Conservation (phyloP, 805 yeast genomes). For the Kurtzmaniella cleridarum region DNA sequence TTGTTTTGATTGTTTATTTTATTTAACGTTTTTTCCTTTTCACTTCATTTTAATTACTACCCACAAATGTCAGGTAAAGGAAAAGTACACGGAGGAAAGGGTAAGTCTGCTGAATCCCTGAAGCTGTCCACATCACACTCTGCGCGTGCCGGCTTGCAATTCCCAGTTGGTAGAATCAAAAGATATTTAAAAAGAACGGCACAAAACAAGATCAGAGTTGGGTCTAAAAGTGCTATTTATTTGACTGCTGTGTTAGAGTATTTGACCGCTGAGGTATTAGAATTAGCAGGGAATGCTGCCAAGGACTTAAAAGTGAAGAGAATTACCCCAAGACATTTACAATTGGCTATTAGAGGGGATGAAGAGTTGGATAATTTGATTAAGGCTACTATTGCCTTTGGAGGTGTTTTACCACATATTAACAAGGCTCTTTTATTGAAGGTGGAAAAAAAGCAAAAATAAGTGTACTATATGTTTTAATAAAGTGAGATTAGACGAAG, state of each 20-base stretch:
- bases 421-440: conserved; percentile 75
- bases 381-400: conserved; percentile 93
- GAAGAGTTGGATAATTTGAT: conserved; percentile 93
- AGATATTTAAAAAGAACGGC: conserved; percentile 90
- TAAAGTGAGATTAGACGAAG: not conserved
- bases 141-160: conserved; percentile 90
- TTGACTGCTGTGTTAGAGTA: conserved; percentile 94
- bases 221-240: conserved; percentile 85
- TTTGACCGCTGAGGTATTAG: conserved; percentile 93
- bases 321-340: conserved; percentile 96
- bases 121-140: conserved; percentile 81
- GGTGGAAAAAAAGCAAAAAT: conserved; percentile 52
- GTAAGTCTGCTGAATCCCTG: conserved; percentile 73
- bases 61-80: conserved; percentile 71
- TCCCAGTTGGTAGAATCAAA: conserved; percentile 99
- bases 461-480: conserved; percentile 5
- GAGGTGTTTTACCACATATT: conserved; percentile 96
- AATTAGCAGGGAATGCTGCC: conserved; percentile 98
- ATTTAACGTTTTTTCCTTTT: conserved; percentile 1
- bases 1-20: conserved; percentile 5
- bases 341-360: conserved; percentile 95
- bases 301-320: conserved; percentile 92
- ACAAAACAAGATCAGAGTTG: conserved; percentile 76
- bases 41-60: not conserved
- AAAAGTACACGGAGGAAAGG: conserved; percentile 95